Percentiles rank a stretch among this genome's conserved stretches.
Evolutionary conservation across 495 filamentous ascomycete genomes (phyloP).

Genomic region (Podospora anserina): DNA sequence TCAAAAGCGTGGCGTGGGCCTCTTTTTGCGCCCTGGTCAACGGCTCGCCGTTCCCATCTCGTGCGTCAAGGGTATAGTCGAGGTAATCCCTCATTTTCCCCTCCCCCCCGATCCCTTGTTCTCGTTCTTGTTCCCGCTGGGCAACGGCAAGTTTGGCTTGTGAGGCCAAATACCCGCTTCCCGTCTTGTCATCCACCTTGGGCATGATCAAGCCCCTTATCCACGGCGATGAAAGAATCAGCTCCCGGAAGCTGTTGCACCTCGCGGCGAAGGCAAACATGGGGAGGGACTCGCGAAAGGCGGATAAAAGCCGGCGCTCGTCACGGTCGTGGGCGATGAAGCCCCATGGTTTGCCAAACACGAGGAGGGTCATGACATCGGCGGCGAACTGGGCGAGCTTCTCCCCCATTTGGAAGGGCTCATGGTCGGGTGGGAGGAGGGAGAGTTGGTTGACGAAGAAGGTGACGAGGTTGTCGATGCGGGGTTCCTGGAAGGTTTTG

Average conservation of each 20-base stretch:
- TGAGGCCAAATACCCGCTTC: neutral
- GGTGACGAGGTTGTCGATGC: slow-evolving; percentile 43
- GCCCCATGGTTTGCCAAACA: slow-evolving; percentile 13
- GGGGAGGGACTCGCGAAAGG: slow-evolving; percentile 1
- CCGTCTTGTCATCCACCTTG: neutral
- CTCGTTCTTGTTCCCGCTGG: slow-evolving; percentile 4
- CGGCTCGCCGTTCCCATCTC: neutral
- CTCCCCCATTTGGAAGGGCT: slow-evolving; percentile 2
- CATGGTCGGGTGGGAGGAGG: neutral
- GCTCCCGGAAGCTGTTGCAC: neutral
- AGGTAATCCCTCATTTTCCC: neutral
- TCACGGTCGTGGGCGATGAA: slow-evolving; percentile 15
- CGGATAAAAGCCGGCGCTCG: slow-evolving; percentile 6
- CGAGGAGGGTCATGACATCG: slow-evolving; percentile 20
- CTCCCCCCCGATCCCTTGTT: neutral
- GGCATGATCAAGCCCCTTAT: slow-evolving; percentile 9
- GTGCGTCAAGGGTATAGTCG: neutral
- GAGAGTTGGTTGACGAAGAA: slow-evolving; percentile 9
- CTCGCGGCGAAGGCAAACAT: slow-evolving; percentile 7
- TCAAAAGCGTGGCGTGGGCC: slow-evolving; percentile 15
- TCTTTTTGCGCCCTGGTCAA: slow-evolving; percentile 8
- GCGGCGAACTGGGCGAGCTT: slow-evolving; percentile 17
- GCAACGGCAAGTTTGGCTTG: neutral
- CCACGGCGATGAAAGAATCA: neutral
- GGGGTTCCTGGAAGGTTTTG: slow-evolving; percentile 48